Evolutionary conservation across 1,284 basidiomycete species (phyloP), one percentile per base, ranked within the genome.

Genomic region (Puccinia hordei): DNA sequence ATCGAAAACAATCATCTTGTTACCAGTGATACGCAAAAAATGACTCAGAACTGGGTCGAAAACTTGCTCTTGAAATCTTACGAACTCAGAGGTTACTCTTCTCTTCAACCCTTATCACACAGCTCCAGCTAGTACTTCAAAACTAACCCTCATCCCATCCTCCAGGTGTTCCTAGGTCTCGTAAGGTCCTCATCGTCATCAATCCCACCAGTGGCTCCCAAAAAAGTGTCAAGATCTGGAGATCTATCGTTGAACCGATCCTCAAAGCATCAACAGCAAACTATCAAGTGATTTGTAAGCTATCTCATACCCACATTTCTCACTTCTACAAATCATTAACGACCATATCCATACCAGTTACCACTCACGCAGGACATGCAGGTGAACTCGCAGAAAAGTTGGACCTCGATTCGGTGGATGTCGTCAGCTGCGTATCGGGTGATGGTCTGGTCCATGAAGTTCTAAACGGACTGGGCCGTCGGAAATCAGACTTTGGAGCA

Each of bases 361-460:
- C 93, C 0, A 90, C 89, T n/a, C 89, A 90, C 80, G 83, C 86
- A 1, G 88, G 89, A 24, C 93, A 98, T 85, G 95, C 93, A 0
- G 86, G 87, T 44, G 91, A 94, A 73, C 88, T 95, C 72, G 91
- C 89, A 0, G 88, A 89, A 81, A 86, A 88, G 0, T 87, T 95
- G 41, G 84, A 89, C 0, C 87, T 94, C 0, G 87, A 89, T 13
- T 57, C 81, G 0, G 93, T 90, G 82, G 93, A 93, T 83, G 93
- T 91, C 0, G 86, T 98, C 46, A 89, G 93, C n/a, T 87, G 90
- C 10, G 90, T 96, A 30, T 95, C 93, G 0, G 95, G 95, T 0
- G 95, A 98, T 85, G 95, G 95, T 6, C 88, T 94, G 59, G 85
- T 95, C 10, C 93, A 95, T 84, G 95, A 98, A 86, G 88, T 96